phyloP scores from a whole-genome alignment of 441 rosid species.

The Pelargonium fulgidum region DNA sequence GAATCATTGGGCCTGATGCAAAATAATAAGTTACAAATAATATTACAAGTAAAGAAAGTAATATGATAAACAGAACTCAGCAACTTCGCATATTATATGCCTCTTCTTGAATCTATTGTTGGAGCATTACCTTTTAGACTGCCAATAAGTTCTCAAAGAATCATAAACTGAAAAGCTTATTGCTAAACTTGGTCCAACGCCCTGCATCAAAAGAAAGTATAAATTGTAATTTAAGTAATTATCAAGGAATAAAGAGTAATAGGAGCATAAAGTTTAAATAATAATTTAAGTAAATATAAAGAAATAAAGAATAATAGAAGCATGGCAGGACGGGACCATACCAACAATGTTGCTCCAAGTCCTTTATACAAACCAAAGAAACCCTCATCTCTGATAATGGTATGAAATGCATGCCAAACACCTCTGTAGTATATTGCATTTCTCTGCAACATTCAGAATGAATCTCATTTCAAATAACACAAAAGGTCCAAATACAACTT shows the following conservation, averaged over 20 bases:
- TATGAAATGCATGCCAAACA: constrained; percentile 63
- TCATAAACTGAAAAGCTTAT: constrained; percentile 86
- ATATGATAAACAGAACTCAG: not conserved
- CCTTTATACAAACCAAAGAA: constrained; percentile 82
- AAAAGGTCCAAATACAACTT: not conserved
- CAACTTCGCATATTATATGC: not conserved
- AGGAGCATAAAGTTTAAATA: not conserved
- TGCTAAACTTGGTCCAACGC: constrained; percentile 91
- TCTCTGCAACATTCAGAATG: constrained; percentile 41
- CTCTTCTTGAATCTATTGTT: not conserved
- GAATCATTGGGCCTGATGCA: constrained; percentile 69
- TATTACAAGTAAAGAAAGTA: not conserved
- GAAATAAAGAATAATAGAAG: too few relatives aligned
- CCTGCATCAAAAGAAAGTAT: constrained; percentile 34
- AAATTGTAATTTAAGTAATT: not conserved
- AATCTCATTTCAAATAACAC: not conserved
- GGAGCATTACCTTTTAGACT: constrained; percentile 48
- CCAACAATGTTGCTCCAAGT: constrained; percentile 86
- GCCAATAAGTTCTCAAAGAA: constrained; percentile 76
- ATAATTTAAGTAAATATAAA: too few relatives aligned
- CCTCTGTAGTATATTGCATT: constrained; percentile 73
- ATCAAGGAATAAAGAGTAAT: constrained; percentile 1
- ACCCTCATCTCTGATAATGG: constrained; percentile 72
- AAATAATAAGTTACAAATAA: constrained; percentile 1
- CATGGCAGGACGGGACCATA: constrained; percentile 21